phyloP scores from a whole-genome alignment of 108 stramenopile genomes.

The Epipyxis sp. region DNA sequence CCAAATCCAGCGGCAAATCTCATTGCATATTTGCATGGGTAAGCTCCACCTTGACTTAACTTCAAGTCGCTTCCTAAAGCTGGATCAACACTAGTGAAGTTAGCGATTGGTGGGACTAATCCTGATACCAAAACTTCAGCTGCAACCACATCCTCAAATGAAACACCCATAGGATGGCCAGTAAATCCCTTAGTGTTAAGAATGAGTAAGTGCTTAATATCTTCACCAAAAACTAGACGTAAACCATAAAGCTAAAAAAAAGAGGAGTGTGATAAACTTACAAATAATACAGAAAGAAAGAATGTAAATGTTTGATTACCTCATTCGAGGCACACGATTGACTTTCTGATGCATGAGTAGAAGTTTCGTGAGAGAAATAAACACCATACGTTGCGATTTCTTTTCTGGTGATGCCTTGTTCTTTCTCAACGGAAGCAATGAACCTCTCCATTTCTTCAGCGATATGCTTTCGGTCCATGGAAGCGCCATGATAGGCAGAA shows the following conservation, averaged over 20 bases:
- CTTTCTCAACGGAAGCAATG: constrained; percentile 57
- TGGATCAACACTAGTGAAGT: constrained; percentile 70
- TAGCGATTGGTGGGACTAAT: constrained; percentile 79
- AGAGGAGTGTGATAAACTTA: too few species aligned
- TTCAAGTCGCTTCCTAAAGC: constrained; percentile 80
- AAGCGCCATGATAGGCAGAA: constrained; percentile 90
- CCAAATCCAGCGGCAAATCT: constrained; percentile 96
- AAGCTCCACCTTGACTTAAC: constrained; percentile 77
- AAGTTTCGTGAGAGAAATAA: constrained; percentile 95
- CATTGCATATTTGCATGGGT: constrained; percentile 67
- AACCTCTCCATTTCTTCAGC: constrained; percentile 70
- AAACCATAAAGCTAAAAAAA: constrained; percentile 80
- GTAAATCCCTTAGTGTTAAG: constrained; percentile 92
- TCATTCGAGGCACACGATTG: constrained; percentile 90
- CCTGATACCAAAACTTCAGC: constrained; percentile 80
- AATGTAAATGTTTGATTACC: too few species aligned
- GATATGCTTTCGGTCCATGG: constrained; percentile 85
- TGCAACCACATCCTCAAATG: constrained; percentile 89
- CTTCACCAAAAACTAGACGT: constrained; percentile 81
- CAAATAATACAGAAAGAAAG: neutral
- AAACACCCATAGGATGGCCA: constrained; percentile 95
- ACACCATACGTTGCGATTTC: constrained; percentile 85
- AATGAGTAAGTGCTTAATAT: constrained; percentile 74
- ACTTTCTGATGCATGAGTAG: constrained; percentile 81
- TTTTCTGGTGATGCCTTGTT: constrained; percentile 79